phyloP scores from a whole-genome alignment of 139 green algal genomes.

The Klebsormidium nitens region DNA sequence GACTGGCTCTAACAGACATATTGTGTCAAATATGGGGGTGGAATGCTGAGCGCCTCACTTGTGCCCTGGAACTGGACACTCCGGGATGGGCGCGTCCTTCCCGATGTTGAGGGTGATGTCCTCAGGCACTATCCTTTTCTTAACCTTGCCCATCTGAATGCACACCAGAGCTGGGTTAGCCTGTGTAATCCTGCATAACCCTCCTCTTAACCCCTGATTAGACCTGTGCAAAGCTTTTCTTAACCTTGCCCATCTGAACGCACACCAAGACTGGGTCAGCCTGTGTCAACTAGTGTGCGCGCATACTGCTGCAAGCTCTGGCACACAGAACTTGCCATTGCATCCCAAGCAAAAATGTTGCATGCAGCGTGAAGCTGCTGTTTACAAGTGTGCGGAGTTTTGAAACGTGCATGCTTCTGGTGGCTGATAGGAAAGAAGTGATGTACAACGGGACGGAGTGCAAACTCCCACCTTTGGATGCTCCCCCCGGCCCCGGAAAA shows the following conservation, averaged over 20 bases:
- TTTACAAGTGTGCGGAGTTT: no score
- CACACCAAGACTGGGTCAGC: not conserved
- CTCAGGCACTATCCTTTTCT: constrained; percentile 86
- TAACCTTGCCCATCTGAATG: constrained; percentile 87
- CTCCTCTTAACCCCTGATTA: no score
- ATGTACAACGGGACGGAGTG: no score
- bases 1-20: no score
- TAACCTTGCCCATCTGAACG: constrained; percentile 87
- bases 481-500: constrained; percentile 96
- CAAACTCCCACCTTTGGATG: constrained; percentile 72
- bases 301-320: not conserved
- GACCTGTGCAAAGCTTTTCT: no score
- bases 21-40: not conserved
- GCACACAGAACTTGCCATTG: not conserved
- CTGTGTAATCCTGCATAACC: no score
- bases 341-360: not conserved
- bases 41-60: constrained; percentile 31
- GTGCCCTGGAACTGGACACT: constrained; percentile 70
- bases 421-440: no score
- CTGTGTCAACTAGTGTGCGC: no score
- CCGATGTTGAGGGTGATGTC: constrained; percentile 98
- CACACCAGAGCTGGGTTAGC: not conserved
- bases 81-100: constrained; percentile 39
- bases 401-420: no score
- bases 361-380: no score